Evolutionary conservation across 2,329 filamentous ascomycete species (phyloP), one percentile per base, ranked within the genome.

Genomic region (Colletotrichum costaricense): DNA sequence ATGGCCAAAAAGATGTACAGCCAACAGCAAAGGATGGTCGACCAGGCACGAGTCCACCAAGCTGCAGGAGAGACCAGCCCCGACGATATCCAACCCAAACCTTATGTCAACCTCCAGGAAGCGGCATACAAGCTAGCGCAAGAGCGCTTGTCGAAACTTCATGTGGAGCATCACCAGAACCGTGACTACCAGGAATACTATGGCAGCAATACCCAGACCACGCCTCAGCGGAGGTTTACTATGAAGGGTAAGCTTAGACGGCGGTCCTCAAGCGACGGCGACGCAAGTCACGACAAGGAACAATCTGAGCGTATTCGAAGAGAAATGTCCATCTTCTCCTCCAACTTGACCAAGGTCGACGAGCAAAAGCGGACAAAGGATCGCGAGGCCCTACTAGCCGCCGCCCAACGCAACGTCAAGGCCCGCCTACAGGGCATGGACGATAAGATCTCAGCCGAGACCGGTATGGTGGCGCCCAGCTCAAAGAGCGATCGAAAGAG

Each of bases 1-100:
- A 97, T 98, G 95, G 95, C 95, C 7, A 93, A 93, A 82, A 91
- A 93, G 77, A 96, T 98, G 91, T 98, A 95, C 79, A 89, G 86
- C 12, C 86, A 90, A 42, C 92, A 95, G 76, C 90, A 94, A 74
- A 89, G 88, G 74, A 88, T 88, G 73, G 85, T 89, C 1, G 88
- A 91, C 7, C 85, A 87, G 74, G 82, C 85, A 35, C 86, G 84
- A 65, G 79, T 78, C 1, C 81, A 86, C 12, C 80, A 77, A 16
- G 80, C 79, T 8, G 79, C 79, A 11, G 63, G 74, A 14, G 78
- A 83, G 73, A 76, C 80, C 67, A 77, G 79, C 70, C 73, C 81
- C 73, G 82, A 75, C 28, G 80, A 80, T 24, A 78, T 77, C 5
- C 87, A 90, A 69, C 84, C 91, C 7, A 89, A 88, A 78, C 85